Base-by-base conservation (phyloP, 2,329 filamentous ascomycete species). In the Aspergillus uvarum region DNA sequence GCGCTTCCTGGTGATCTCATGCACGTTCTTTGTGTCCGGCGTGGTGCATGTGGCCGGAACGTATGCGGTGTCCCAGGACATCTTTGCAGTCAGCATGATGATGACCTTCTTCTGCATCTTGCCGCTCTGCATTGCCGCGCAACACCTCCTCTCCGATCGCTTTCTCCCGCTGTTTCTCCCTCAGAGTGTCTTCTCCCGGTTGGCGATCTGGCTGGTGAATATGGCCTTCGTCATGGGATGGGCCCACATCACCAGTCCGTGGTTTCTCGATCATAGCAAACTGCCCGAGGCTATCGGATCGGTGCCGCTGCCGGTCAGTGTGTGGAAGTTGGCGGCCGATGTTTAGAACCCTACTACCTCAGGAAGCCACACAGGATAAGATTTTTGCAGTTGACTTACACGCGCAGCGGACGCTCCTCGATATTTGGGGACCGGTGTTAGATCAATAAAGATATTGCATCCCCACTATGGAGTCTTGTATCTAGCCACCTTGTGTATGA, bases 211-310 rank as follows among this genome's bases (percentile, higher is more conserved):
- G 59, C 44, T 52, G n/a, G 10, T 57, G 1, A 51, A 65, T 47
- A 56, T 51, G 21, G 35, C 54, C 11, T 60, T 62, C 49, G 26
- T 64, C 5, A 14, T 53, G 12, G 54, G 22, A 10, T 65, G 63
- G 63, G 62, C 56, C 35, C 58, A 59, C 24, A 55, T 47, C 16
- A 65, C 63, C n/a, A 61, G 62, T 26, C 63, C 63, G 19, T 65
- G 59, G 58, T 65, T 64, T n/a, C 54, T 64, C 11, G 50, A 51
- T 19, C 62, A 62, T 47, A 65, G 63, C 47, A 61, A 59, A 47
- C 38, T 65, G 26, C 63, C 63, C 2, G 61, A 65, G 42, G 54
- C 62, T 6, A 60, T 65, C 49, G 56, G 47, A 5, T 58, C 55
- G 16, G 52, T 63, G 49, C 59, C 61, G 1, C 12, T 62, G 14